Evolutionary conservation across 164 flowering plant genomes (phyloP), one percentile per base, ranked within the genome.

Genomic region (Paratinospora sagittata): DNA sequence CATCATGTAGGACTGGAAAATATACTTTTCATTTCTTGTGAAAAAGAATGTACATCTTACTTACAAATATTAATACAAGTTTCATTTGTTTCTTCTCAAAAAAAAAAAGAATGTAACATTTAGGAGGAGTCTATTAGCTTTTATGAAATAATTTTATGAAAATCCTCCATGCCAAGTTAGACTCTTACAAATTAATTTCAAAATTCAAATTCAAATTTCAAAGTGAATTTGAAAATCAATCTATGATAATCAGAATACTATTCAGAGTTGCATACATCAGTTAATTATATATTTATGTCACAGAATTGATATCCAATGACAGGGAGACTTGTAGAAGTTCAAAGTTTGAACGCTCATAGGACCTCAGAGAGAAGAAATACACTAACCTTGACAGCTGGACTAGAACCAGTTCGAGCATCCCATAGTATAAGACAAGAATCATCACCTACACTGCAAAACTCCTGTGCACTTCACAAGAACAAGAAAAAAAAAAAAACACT

Each of bases 361-460:
- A 41, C 34, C 34, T 41, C 0, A 3, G 45, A 43, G 14, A 43
- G 47, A 43, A 68, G 58, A 47, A 37, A 27, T 27, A 11, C 49
- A 36, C 37, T 47, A 26, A 92, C 99, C 98, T 96, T 96, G 68
- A 85, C 61, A 33, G 72, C 88, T 19, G 99, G 99, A 75, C 76
- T 68, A 63, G 83, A 58, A 57, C 99, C 97, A 76, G 80, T 45
- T 73, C 99, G 88, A 69, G 98, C 96, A 84, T 96, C 99, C 99
- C 98, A 96, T 27, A 96, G 74, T 68, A 93, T 96, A 43, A 96
- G 97, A 83, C 99, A 91, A 70, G 98, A 91, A 78, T 96, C 98
- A 80, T 96, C 98, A 73, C 99, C 99, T 11, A 91, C 99, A 64
- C 99, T 96, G 73, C 99, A 96, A 58, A 96, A 93, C 76, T 91